Evolutionary conservation across 345 rosid genomes (phyloP).

Genomic region (Boechera stricta): DNA sequence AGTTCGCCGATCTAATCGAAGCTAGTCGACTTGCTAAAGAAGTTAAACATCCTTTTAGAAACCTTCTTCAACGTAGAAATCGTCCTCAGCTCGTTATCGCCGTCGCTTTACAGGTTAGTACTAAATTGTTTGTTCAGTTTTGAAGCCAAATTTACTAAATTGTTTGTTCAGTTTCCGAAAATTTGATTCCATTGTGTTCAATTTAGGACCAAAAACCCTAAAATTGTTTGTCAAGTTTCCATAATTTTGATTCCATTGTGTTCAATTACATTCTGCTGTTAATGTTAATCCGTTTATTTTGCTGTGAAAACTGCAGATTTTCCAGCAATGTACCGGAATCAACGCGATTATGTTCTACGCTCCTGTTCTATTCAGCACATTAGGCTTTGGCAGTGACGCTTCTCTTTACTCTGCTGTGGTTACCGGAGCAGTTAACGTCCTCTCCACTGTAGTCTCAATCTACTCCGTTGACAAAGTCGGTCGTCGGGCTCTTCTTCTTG

Average conservation of each 20-base stretch:
- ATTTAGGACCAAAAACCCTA: background rate
- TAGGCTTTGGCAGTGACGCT: slow-evolving; percentile 80
- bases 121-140: background rate
- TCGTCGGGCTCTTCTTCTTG: slow-evolving; percentile 76
- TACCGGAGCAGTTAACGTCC: slow-evolving; percentile 87
- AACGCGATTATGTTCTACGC: slow-evolving; percentile 98
- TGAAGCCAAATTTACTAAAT: background rate
- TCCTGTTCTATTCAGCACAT: slow-evolving; percentile 77
- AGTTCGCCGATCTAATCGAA: slow-evolving; percentile 83
- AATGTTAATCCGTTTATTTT: too few species aligned
- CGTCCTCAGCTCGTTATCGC: slow-evolving; percentile 85
- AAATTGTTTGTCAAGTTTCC: background rate
- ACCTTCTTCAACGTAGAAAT: slow-evolving; percentile 73
- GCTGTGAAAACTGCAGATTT: slow-evolving; percentile 55
- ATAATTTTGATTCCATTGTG: background rate
- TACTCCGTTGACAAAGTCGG: slow-evolving; percentile 88
- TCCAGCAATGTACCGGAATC: slow-evolving; percentile 94
- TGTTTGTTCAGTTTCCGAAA: background rate
- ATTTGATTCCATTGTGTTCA: too few species aligned
- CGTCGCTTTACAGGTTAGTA: slow-evolving; percentile 74
- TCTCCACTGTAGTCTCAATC: slow-evolving; percentile 83
- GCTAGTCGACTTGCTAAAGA: slow-evolving; percentile 85
- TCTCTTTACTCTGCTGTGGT: slow-evolving; percentile 95
- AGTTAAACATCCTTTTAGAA: slow-evolving; percentile 91
- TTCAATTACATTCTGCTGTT: too few species aligned